A percentile compares a stretch with the other conserved stretches of the same genome.
Evolutionary conservation across 2,329 filamentous ascomycete genomes (phyloP).

Genomic region (Colletotrichum sp.): DNA sequence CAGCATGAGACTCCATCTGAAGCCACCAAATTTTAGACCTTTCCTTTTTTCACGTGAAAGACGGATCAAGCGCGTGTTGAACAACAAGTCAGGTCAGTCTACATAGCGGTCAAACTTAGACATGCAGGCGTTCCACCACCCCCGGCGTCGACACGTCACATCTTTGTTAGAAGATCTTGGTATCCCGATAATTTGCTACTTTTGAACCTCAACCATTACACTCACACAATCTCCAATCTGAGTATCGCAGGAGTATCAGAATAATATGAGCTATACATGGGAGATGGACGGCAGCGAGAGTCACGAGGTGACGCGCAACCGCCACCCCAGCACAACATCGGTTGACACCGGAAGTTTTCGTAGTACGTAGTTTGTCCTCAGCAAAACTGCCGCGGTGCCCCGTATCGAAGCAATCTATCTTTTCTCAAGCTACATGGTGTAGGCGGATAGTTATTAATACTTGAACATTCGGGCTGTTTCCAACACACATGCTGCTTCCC

Average conservation of each 20-base stretch:
- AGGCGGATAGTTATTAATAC: not conserved
- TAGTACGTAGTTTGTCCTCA: not conserved
- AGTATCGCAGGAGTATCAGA: not conserved
- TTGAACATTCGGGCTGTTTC: not conserved
- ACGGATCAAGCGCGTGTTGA: no score
- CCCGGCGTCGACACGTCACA: not conserved
- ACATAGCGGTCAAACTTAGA: not conserved
- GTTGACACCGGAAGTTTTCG: fast-evolving
- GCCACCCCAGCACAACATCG: fast-evolving
- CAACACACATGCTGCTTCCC: not conserved
- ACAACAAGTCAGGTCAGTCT: no score
- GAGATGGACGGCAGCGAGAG: not conserved
- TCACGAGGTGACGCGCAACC: not conserved
- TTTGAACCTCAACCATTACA: fast-evolving
- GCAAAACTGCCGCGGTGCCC: not conserved
- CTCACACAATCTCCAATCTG: not conserved
- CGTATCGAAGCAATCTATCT: no score
- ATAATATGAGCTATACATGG: not conserved
- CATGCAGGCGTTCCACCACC: fast-evolving
- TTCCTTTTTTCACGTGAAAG: not conserved
- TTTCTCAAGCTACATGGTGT: not conserved
- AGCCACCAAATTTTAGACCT: fast-evolving
- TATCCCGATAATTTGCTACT: fast-evolving
- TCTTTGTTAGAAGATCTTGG: not conserved
- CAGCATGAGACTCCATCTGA: not conserved